Evolutionary conservation across 2,329 filamentous ascomycete species (phyloP).

Genomic region (Xylariales sp.): DNA sequence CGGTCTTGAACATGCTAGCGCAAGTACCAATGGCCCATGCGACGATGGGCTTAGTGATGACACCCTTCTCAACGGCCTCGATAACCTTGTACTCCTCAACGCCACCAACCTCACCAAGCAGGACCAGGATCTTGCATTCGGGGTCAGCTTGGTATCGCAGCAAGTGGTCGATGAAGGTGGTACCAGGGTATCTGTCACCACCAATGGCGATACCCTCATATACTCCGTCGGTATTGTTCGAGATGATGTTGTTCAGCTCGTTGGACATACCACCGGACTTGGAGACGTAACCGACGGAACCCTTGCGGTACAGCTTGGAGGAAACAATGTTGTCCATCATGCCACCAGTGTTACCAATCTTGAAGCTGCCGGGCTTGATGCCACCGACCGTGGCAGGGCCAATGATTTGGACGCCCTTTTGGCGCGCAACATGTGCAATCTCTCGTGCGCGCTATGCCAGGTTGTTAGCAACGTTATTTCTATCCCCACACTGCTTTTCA

Average conservation of each 20-base stretch:
- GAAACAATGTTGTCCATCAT: conserved; percentile 99
- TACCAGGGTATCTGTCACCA: conserved; percentile 97
- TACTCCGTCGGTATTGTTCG: conserved; percentile 93
- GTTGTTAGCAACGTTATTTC: conserved; percentile 21
- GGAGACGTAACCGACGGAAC: conserved; percentile 98
- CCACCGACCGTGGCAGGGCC: conserved; percentile 97
- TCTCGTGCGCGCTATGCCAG: conserved; percentile 78
- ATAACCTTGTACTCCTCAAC: conserved; percentile 99
- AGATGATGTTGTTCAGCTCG: conserved; percentile 99
- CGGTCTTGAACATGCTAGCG: conserved; percentile 99
- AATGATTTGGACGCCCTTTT: conserved; percentile 99
- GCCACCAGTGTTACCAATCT: conserved; percentile 99
- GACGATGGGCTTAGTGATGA: conserved; percentile 97
- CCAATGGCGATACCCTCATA: conserved; percentile 99
- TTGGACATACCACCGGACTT: conserved; percentile 99
- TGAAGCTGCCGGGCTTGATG: conserved; percentile 99
- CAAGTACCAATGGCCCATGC: conserved; percentile 99
- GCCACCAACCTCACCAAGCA: conserved; percentile 98
- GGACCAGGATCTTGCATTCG: conserved; percentile 92
- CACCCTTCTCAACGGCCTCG: conserved; percentile 89
- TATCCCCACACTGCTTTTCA: neutral
- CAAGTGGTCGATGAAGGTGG: conserved; percentile 98
- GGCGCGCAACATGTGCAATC: conserved; percentile 91
- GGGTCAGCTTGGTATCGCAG: conserved; percentile 95
- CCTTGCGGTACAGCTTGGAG: conserved; percentile 99